phyloP scores from a whole-genome alignment of 2,329 filamentous ascomycete genomes.

The Ampelomyces quisqualis region DNA sequence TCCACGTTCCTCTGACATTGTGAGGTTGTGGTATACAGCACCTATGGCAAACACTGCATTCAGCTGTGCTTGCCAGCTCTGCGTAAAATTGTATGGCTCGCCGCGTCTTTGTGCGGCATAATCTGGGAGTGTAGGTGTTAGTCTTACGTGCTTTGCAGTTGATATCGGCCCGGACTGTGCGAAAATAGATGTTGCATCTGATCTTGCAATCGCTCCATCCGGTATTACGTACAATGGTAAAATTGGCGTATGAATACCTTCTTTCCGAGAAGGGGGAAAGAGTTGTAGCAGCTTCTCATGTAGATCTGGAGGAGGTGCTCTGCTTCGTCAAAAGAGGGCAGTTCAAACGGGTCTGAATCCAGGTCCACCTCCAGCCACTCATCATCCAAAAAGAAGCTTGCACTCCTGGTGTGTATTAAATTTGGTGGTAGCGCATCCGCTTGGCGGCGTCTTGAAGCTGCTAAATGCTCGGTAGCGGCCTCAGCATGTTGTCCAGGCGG shows the following conservation, averaged over 20 bases:
- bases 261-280: conserved; percentile 33
- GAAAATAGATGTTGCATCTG: too few species aligned
- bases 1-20: conserved; percentile 23
- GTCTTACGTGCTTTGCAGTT: background rate
- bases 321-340: conserved; percentile 33
- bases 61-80: conserved; percentile 42
- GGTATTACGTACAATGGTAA: conserved; percentile 26
- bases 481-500: background rate
- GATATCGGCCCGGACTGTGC: too few species aligned
- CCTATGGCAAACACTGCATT: conserved; percentile 48
- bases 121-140: conserved; percentile 9
- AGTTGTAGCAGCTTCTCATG: conserved; percentile 26
- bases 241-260: conserved; percentile 37
- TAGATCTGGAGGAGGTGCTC: conserved; percentile 35
- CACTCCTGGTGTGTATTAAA: conserved; percentile 18
- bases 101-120: conserved; percentile 21
- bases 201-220: too few species aligned
- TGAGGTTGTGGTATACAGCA: conserved; percentile 38
- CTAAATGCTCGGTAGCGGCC: conserved; percentile 5
- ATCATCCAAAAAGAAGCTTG: conserved; percentile 37
- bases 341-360: conserved; percentile 23
- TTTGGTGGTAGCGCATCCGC: conserved; percentile 8
- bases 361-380: conserved; percentile 22
- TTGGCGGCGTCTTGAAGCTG: conserved; percentile 12
- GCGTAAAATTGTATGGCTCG: conserved; percentile 11